phyloP scores from a whole-genome alignment of 2,329 filamentous ascomycete species.

The Penicillium sp. region DNA sequence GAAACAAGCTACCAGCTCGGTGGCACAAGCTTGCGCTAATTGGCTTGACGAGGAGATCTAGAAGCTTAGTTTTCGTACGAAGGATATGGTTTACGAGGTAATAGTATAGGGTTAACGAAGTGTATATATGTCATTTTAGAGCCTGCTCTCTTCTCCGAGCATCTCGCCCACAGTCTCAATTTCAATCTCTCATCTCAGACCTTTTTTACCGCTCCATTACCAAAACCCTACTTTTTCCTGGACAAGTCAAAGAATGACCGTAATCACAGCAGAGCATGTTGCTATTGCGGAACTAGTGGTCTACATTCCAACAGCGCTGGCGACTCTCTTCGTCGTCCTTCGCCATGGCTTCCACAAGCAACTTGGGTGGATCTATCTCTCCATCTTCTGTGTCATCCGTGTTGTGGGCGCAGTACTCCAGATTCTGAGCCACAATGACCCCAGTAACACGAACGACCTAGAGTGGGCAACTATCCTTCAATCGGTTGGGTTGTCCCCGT shows the following conservation, averaged over 20 bases:
- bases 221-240: too few species aligned
- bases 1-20: too few species aligned
- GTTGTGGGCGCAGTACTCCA: constrained; percentile 3
- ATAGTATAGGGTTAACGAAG: too few species aligned
- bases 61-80: too few species aligned
- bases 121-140: too few species aligned
- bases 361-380: constrained; percentile 12
- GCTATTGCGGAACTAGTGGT: constrained; percentile 12
- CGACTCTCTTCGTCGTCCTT: neutral
- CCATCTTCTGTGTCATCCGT: constrained; percentile 2
- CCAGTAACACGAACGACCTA: neutral
- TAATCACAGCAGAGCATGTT: neutral
- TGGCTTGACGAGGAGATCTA: too few species aligned
- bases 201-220: too few species aligned
- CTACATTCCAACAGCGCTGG: constrained; percentile 1
- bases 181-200: too few species aligned
- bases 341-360: constrained; percentile 10
- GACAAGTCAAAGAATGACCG: neutral
- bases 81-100: too few species aligned
- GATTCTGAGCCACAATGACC: constrained; percentile 5
- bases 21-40: too few species aligned
- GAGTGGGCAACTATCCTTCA: constrained; percentile 7
- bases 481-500: constrained; percentile 2
- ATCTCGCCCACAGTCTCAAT: too few species aligned
- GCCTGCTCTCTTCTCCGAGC: too few species aligned